phyloP scores from a whole-genome alignment of 768 basidiomycete genomes.

The Psilocybe subaeruginosa region DNA sequence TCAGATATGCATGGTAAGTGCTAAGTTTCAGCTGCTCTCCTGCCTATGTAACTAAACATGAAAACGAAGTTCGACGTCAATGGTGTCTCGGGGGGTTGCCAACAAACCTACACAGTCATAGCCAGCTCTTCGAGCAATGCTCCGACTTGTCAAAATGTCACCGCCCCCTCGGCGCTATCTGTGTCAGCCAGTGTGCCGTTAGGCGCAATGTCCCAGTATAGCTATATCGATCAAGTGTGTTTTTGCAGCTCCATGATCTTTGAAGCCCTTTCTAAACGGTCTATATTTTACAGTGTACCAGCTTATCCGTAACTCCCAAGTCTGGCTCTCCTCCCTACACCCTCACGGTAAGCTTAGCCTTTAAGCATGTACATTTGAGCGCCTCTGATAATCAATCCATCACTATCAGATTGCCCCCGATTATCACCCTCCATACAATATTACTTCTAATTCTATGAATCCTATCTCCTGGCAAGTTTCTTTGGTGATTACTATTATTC shows the following conservation, averaged over 20 bases:
- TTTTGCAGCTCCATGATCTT: not conserved
- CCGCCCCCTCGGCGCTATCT: slow-evolving; percentile 32
- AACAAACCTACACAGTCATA: slow-evolving; percentile 51
- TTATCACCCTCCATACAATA: slow-evolving; percentile 53
- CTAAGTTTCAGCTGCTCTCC: not conserved
- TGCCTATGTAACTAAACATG: not conserved
- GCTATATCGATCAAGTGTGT: slow-evolving; percentile 48
- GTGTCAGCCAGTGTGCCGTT: slow-evolving; percentile 36
- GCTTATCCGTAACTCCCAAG: slow-evolving; percentile 43
- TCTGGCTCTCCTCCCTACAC: slow-evolving; percentile 52
- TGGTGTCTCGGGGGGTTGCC: slow-evolving; percentile 56
- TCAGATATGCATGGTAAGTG: slow-evolving; percentile 59
- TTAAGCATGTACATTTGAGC: not conserved
- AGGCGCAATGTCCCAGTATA: slow-evolving; percentile 46
- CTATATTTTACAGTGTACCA: slow-evolving; percentile 42
- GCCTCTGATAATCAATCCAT: not conserved
- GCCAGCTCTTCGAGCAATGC: slow-evolving; percentile 35
- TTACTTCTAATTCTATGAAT: slow-evolving; percentile 42
- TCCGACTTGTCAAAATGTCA: slow-evolving; percentile 46
- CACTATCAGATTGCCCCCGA: slow-evolving; percentile 47
- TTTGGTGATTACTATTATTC: slow-evolving; percentile 26
- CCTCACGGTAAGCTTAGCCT: slow-evolving; percentile 37
- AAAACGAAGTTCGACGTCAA: slow-evolving; percentile 43
- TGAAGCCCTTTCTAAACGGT: not conserved
- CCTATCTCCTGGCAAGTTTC: slow-evolving; percentile 44